Evolutionary conservation across 164 flowering plant genomes (phyloP), one percentile per base, ranked within the genome.

Genomic region (Vitis cinerea): DNA sequence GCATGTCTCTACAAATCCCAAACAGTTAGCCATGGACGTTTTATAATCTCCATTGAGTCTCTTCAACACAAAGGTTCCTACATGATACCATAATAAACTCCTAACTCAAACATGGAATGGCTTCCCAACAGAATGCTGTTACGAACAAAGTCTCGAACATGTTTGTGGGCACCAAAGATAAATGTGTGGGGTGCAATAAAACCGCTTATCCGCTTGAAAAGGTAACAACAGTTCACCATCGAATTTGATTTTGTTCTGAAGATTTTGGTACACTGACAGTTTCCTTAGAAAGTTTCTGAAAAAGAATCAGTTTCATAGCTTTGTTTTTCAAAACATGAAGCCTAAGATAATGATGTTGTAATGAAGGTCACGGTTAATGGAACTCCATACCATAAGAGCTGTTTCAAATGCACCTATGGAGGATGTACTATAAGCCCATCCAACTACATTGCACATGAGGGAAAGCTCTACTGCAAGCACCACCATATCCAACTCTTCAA

Each of bases 361-460:
- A 37, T 48, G 17, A 37, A 94, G 98, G 97, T 94, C 8, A 47
- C 95, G 0, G 97, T 92, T 65, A 88, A 94, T 71, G 94, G 94
- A 63, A 84, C 79, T 49, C 71, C 87, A 53, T 94, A 94, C 80
- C 98, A 94, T 80, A 89, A 69, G 84, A 81, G 85, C 79, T 94
- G 98, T 75, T 94, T 94, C 89, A 94, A 89, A 72, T 94, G 98
- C 83, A 85, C 76, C 63, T 88, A 85, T 78, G 98, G 98, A 79
- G 98, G 97, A 0, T 94, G 98, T 63, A 79, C 81, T 3, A 94
- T 94, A 48, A 94, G 97, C 75, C 95, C 97, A 50, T 92, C 98
- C 12, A 94, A 87, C 82, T 94, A 92, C 79, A 88, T 94, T 61
- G 97, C 97, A 59, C 97, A 92, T 30, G 95, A 94, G 71, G 94